Evolutionary conservation across 257 asterid species (phyloP).

Genomic region (Lavandula angustifolia): DNA sequence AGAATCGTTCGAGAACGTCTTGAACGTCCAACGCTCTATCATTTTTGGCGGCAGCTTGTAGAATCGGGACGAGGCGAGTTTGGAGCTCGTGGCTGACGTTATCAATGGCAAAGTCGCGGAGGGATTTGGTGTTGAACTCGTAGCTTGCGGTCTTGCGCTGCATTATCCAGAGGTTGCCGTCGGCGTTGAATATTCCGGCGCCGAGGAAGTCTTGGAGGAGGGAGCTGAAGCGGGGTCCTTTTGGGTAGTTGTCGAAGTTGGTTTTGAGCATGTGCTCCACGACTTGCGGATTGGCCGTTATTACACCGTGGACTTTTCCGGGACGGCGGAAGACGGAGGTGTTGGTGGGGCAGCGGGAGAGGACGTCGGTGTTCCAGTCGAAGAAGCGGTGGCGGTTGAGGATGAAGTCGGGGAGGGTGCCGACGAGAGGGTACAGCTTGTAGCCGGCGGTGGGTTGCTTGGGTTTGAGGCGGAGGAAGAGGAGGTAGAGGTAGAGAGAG

Average conservation of each 20-base stretch:
- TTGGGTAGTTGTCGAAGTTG: slow-evolving; percentile 74
- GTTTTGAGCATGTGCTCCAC: slow-evolving; percentile 77
- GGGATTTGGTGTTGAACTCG: slow-evolving; percentile 84
- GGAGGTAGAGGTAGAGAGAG: slow-evolving; percentile 23
- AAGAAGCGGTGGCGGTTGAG: slow-evolving; percentile 83
- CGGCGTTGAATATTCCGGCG: slow-evolving; percentile 72
- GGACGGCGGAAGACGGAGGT: slow-evolving; percentile 76
- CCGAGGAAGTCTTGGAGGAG: slow-evolving; percentile 78
- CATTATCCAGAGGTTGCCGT: slow-evolving; percentile 63
- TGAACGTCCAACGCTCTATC: slow-evolving; percentile 56
- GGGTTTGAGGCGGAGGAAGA: slow-evolving; percentile 24
- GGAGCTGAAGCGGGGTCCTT: slow-evolving; percentile 60
- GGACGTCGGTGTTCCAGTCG: slow-evolving; percentile 68
- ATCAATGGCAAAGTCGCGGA: slow-evolving; percentile 69
- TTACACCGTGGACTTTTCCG: slow-evolving; percentile 65
- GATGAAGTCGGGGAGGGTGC: slow-evolving; percentile 72
- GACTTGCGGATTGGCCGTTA: slow-evolving; percentile 66
- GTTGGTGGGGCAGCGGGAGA: slow-evolving; percentile 54
- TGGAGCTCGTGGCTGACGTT: slow-evolving; percentile 54
- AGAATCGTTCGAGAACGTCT: slow-evolving; percentile 72
- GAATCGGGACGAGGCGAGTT: slow-evolving; percentile 55
- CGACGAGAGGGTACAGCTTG: slow-evolving; percentile 62
- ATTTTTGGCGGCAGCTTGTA: slow-evolving; percentile 38
- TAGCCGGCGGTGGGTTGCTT: slow-evolving; percentile 41
- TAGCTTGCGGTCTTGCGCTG: slow-evolving; percentile 88